Conservation (phyloP, 2,329 filamentous ascomycete genomes). For the Verticillium nonalfalfae region DNA sequence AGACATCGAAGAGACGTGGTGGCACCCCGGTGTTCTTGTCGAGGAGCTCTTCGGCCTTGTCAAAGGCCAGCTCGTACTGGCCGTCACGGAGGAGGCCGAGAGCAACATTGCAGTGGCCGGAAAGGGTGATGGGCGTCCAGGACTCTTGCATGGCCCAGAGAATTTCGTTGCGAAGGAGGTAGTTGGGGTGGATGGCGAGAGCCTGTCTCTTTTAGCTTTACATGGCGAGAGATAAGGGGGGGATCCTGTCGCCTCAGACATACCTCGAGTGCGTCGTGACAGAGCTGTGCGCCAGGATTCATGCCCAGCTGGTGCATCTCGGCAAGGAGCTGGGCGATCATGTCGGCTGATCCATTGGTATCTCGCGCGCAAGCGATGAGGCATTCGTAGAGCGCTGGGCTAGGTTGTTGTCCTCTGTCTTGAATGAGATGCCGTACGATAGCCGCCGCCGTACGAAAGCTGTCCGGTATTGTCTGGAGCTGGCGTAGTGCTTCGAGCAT, state of each 20-base stretch:
- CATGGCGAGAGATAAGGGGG: neutral
- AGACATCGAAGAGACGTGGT: constrained; percentile 72
- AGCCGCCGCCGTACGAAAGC: constrained; percentile 29
- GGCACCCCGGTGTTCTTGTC: constrained; percentile 45
- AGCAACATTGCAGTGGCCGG: constrained; percentile 61
- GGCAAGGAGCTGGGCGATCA: constrained; percentile 56
- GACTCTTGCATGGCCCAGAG: constrained; percentile 66
- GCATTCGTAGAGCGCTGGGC: constrained; percentile 62
- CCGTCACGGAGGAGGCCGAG: constrained; percentile 73
- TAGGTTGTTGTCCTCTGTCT: constrained; percentile 47
- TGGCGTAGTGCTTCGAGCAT: constrained; percentile 43
- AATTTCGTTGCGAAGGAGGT: constrained; percentile 64
- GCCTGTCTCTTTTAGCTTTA: constrained; percentile 33
- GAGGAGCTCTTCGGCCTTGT: constrained; percentile 62
- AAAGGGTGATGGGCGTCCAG: constrained; percentile 59
- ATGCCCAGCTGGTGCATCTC: constrained; percentile 64
- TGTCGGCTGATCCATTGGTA: constrained; percentile 58
- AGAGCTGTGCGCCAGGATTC: constrained; percentile 55
- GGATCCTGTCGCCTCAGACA: constrained; percentile 5
- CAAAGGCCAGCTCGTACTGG: constrained; percentile 75
- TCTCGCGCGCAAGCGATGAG: constrained; percentile 68
- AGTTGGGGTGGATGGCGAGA: constrained; percentile 80
- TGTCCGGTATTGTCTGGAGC: constrained; percentile 25
- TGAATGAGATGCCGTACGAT: constrained; percentile 54
- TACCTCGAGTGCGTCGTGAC: constrained; percentile 66